These are phyloP conservation scores for Lachancea dasiensis DNA, from an alignment of 805 yeast species.

Conservation along the genomic window DNA sequence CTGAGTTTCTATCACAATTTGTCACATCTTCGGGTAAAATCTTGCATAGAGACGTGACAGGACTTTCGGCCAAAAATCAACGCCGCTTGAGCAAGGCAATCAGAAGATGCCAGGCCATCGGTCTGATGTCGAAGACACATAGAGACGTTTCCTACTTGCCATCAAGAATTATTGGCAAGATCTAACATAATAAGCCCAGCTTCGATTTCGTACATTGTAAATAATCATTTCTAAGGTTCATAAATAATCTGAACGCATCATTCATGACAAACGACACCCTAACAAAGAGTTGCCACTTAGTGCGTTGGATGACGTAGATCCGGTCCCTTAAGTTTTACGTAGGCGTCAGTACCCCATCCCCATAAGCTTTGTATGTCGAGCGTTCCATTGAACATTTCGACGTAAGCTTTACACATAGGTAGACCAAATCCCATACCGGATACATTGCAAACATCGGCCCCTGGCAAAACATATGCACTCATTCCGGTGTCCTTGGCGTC, in stretches of 20 bases:
- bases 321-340: slow-evolving; percentile 43
- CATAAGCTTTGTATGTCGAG: slow-evolving; percentile 62
- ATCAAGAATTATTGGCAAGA: slow-evolving; percentile 16
- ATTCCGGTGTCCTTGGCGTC: slow-evolving; percentile 46
- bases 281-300: too few species aligned
- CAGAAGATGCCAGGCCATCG: slow-evolving; percentile 73
- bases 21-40: slow-evolving; percentile 71
- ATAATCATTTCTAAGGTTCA: background rate
- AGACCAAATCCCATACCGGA: slow-evolving; percentile 98
- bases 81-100: slow-evolving; percentile 68
- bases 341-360: slow-evolving; percentile 79
- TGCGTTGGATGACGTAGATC: slow-evolving; percentile 12
- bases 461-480: slow-evolving; percentile 60
- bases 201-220: background rate
- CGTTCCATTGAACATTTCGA: slow-evolving; percentile 66
- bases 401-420: slow-evolving; percentile 74
- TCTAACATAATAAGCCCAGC: slow-evolving; percentile 8
- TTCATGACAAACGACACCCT: too few species aligned
- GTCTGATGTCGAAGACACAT: slow-evolving; percentile 72
- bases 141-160: slow-evolving; percentile 47
- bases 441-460: slow-evolving; percentile 57
- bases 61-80: slow-evolving; percentile 62
- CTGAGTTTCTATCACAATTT: slow-evolving; percentile 60
- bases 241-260: too few species aligned
- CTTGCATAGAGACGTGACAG: slow-evolving; percentile 63